These are phyloP conservation scores for Penicillium steckii DNA, from an alignment of 495 filamentous ascomycete species.

Conservation along the genomic window DNA sequence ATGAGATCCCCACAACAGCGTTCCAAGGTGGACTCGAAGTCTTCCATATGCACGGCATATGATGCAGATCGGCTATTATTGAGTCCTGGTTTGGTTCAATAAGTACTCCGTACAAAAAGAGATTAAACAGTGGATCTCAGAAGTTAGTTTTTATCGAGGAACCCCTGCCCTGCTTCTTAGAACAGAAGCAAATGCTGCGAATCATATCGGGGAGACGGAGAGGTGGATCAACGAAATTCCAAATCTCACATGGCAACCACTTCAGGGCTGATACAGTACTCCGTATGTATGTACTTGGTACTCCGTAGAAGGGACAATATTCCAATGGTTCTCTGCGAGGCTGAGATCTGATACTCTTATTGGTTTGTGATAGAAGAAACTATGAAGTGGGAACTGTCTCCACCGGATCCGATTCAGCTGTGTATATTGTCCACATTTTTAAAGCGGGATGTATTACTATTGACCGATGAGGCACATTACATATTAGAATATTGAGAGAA, in stretches of 20 bases:
- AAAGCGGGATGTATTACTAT: constrained; percentile 1
- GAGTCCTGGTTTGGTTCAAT: neutral
- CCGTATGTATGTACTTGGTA: neutral
- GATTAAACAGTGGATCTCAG: neutral
- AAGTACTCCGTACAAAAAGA: neutral
- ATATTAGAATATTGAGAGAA: no score
- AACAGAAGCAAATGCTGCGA: neutral
- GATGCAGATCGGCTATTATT: neutral
- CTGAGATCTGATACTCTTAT: no score
- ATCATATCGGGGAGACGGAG: neutral
- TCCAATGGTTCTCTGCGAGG: neutral
- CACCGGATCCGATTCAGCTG: constrained; percentile 23
- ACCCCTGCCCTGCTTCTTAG: neutral
- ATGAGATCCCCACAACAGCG: neutral
- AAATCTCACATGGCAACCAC: constrained; percentile 9
- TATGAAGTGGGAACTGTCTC: constrained; percentile 9
- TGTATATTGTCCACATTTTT: constrained; percentile 12
- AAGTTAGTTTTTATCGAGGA: no score
- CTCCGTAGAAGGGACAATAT: constrained; percentile 1
- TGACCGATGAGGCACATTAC: no score
- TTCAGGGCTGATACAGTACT: neutral
- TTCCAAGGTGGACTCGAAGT: neutral
- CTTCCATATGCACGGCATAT: neutral
- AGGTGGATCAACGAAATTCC: constrained; percentile 7
- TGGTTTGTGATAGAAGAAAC: neutral